Evolutionary conservation across 495 filamentous ascomycete species (phyloP).

Genomic region (Pyrenopolyporus hunteri): DNA sequence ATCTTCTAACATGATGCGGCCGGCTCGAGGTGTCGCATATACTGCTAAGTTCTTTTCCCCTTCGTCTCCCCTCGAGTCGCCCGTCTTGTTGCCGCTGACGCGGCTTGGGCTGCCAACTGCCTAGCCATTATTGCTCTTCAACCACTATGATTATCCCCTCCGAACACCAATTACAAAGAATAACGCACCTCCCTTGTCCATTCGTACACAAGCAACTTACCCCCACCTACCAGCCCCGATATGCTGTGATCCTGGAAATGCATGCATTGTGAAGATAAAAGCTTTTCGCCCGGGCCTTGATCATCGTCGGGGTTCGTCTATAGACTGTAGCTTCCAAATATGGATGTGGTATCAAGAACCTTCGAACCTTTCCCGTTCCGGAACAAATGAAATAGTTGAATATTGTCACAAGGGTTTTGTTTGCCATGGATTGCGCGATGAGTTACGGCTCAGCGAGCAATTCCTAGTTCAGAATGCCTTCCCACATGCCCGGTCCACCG

Average conservation of each 20-base stretch:
- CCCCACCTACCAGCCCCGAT: constrained; percentile 34
- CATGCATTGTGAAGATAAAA: constrained; percentile 34
- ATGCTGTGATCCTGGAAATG: constrained; percentile 45
- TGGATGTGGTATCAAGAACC: constrained; percentile 42
- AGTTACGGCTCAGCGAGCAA: neutral
- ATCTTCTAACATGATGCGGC: constrained; percentile 12
- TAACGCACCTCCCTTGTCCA: constrained; percentile 22
- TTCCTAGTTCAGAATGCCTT: constrained; percentile 55
- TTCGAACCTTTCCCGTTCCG: constrained; percentile 32
- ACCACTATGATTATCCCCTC: constrained; percentile 32
- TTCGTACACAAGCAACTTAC: constrained; percentile 43
- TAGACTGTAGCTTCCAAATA: constrained; percentile 38
- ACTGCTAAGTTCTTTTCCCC: constrained; percentile 25
- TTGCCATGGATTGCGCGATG: constrained; percentile 22
- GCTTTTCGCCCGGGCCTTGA: constrained; percentile 37
- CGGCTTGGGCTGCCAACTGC: constrained; percentile 15
- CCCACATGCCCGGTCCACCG: constrained; percentile 67
- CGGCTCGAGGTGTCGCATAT: constrained; percentile 27
- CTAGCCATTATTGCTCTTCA: constrained; percentile 25
- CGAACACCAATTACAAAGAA: constrained; percentile 38
- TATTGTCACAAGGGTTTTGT: constrained; percentile 45
- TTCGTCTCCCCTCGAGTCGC: constrained; percentile 21
- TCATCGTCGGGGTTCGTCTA: constrained; percentile 37
- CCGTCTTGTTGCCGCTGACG: constrained; percentile 1
- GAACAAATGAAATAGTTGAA: constrained; percentile 42